These are phyloP conservation scores for Curvularia verruculosa DNA, from an alignment of 2,329 filamentous ascomycete species.

Conservation along the genomic window DNA sequence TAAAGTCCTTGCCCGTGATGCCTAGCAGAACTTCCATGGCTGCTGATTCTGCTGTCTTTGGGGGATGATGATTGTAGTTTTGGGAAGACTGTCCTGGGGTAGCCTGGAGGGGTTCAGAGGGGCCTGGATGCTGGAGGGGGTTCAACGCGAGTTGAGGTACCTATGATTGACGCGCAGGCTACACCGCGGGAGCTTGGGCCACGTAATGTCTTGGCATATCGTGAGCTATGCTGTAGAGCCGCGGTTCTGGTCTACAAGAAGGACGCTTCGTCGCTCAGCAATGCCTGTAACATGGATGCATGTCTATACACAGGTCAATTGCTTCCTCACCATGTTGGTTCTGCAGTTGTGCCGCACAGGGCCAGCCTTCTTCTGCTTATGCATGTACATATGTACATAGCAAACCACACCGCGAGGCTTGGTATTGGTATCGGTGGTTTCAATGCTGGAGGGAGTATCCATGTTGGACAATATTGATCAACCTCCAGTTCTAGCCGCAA, in stretches of 20 bases:
- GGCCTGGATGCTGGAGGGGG: conserved; percentile 1
- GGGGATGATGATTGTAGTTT: conserved; percentile 14
- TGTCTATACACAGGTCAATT: background rate
- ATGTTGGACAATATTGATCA: background rate
- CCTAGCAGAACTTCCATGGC: conserved; percentile 87
- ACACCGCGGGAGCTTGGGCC: conserved; percentile 9
- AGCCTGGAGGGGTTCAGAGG: background rate
- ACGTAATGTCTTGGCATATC: conserved; percentile 4
- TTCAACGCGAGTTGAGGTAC: conserved; percentile 4
- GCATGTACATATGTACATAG: no score
- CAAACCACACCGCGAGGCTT: background rate
- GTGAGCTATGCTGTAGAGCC: background rate
- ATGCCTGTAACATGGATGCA: background rate
- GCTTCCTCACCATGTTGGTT: background rate
- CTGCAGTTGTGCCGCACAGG: background rate
- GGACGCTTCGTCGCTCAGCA: background rate
- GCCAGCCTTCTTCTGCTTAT: background rate
- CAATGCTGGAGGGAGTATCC: background rate
- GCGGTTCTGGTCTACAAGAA: background rate
- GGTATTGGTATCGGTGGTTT: background rate
- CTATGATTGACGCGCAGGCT: conserved; percentile 5
- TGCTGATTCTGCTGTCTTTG: conserved; percentile 57
- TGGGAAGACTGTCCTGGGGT: background rate
- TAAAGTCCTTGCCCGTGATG: conserved; percentile 99
- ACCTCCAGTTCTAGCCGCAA: background rate